Evolutionary conservation across 1,284 basidiomycete species (phyloP).

Genomic region (Stygiomarasmius scandens): DNA sequence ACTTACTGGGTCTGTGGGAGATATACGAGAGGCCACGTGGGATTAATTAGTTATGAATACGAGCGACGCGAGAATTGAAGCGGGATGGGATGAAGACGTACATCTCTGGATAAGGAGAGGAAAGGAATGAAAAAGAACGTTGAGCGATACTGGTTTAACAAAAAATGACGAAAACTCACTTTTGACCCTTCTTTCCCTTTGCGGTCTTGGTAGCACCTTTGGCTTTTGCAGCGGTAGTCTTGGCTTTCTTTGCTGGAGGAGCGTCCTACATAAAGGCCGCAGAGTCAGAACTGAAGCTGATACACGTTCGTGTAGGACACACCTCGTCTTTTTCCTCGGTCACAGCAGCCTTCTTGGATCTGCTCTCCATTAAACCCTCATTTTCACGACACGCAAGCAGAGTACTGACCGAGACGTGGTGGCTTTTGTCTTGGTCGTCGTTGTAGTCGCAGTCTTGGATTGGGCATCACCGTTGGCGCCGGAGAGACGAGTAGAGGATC

Average conservation of each 20-base stretch:
- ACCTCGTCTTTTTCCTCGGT: neutral
- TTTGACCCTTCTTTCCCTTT: constrained; percentile 7
- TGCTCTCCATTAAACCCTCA: too few species aligned
- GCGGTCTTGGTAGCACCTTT: constrained; percentile 10
- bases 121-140: neutral
- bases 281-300: neutral
- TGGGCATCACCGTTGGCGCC: neutral
- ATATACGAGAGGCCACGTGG: constrained; percentile 12
- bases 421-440: neutral
- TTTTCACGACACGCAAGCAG: too few species aligned
- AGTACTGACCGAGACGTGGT: neutral
- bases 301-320: neutral
- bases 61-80: neutral
- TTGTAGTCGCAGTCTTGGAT: neutral
- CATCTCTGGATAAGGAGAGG: neutral
- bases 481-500: constrained; percentile 5
- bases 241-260: constrained; percentile 16
- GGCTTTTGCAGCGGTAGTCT: constrained; percentile 7
- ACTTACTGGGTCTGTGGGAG: constrained; percentile 9
- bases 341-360: constrained; percentile 4
- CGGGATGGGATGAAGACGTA: neutral
- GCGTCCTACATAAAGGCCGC: neutral
- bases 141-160: neutral
- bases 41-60: neutral
- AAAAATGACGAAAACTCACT: constrained; percentile 3